phyloP scores from a whole-genome alignment of 345 rosid genomes.

The Syzygium oleosum region DNA sequence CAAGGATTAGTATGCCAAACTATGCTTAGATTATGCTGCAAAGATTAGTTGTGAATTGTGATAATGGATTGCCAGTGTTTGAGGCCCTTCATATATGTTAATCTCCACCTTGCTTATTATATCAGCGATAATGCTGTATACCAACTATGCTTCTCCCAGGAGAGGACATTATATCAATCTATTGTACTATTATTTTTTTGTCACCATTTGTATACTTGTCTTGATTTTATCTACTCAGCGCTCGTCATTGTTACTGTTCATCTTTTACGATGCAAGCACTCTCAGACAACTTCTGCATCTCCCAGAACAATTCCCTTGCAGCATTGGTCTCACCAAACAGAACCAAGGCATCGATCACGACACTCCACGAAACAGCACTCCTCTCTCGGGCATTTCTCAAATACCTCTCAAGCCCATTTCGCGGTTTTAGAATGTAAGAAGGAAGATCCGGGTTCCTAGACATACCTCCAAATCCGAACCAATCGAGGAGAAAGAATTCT shows the following conservation, averaged over 20 bases:
- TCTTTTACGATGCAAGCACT: neutral
- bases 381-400: neutral
- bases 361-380: neutral
- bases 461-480: neutral
- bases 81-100: neutral
- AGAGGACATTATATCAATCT: neutral
- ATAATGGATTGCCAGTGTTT: neutral
- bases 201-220: neutral
- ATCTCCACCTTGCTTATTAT: neutral
- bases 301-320: too few relatives aligned
- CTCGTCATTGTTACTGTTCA: neutral
- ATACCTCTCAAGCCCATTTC: neutral
- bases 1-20: neutral
- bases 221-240: neutral
- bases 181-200: neutral
- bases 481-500: neutral
- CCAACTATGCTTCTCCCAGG: neutral
- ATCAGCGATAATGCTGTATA: neutral
- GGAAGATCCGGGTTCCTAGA: neutral
- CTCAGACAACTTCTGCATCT: neutral
- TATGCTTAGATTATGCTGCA: neutral
- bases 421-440: neutral
- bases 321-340: neutral
- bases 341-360: neutral
- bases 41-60: neutral